Base-by-base conservation (phyloP, 2,329 filamentous ascomycete genomes). In the Thielaviopsis populi region DNA sequence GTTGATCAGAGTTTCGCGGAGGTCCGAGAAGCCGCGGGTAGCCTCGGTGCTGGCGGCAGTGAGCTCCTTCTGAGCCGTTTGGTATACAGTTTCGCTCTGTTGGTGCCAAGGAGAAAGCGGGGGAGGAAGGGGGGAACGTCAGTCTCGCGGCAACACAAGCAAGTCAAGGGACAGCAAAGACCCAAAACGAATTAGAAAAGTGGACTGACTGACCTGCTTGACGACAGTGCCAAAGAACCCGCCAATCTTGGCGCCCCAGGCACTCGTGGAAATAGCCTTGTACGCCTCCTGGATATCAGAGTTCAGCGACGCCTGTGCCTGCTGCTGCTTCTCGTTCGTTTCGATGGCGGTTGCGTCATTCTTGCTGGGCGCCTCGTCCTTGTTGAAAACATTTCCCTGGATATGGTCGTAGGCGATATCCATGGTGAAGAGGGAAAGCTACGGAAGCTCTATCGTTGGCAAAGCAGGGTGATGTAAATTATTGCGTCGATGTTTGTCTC, bases 371-470 rank as follows among this genome's bases (percentile, higher is more conserved):
- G 77, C 75, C 68, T 79, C 76, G 67, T 82, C 77, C 69, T 83
- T 81, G 46, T 82, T 79, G 67, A 89, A 81, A 61, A 84, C 82
- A 73, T 94, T 86, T 77, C 96, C 90, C 73, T 90, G 86, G 70
- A 97, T 95, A 74, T 96, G 91, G 72, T 99, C 94, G 81, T 97
- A 99, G 54, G 91, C 91, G 71, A 95, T 80, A 82, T 99, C 94
- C 94, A 99, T 97, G 68, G 68, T 70, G 59, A 56, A 17, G 22
- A 37, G 33, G 27, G 27, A 17, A 33, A 27, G 11, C 50, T 56
- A 22, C 50, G 7, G 27, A 56, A 46, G 50, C 15, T 11, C 50
- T 17, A 11, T 54, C 22, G 50, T 46, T 3, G 22, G 27, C 15
- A 54, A 22, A 33, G 50, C 50, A n/a, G n/a, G n/a, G n/a, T n/a